A percentile compares a stretch with the other conserved stretches of the same genome.
These are phyloP conservation scores for Aspergillus bombycis DNA, from an alignment of 2,329 filamentous ascomycete species.

Conservation along the genomic window DNA sequence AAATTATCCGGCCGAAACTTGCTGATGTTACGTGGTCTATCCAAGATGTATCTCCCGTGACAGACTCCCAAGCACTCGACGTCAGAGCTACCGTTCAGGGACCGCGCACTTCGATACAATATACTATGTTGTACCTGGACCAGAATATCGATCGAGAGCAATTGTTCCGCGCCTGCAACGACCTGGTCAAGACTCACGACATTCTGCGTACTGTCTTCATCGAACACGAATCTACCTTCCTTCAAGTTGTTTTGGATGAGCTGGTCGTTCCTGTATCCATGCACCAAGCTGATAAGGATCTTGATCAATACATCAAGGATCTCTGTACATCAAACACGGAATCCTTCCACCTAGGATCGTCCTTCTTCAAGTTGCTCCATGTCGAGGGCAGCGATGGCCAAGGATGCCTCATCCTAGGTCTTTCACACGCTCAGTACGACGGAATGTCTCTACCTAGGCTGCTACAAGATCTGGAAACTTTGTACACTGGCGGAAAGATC, in stretches of 20 bases:
- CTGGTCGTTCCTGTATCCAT: constrained; percentile 51
- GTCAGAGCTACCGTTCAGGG: constrained; percentile 60
- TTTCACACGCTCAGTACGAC: constrained; percentile 70
- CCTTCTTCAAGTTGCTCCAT: constrained; percentile 61
- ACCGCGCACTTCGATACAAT: constrained; percentile 65
- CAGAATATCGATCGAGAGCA: constrained; percentile 49
- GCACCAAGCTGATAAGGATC: constrained; percentile 51
- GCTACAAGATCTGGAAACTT: constrained; percentile 58
- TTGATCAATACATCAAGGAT: constrained; percentile 52
- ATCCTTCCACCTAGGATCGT: constrained; percentile 58
- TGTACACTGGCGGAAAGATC: constrained; percentile 47
- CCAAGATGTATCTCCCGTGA: constrained; percentile 59
- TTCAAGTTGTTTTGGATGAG: constrained; percentile 59
- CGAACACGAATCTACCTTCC: constrained; percentile 50
- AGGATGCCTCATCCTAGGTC: constrained; percentile 53
- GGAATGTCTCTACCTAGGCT: constrained; percentile 65
- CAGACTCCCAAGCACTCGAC: constrained; percentile 62
- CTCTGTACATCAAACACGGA: constrained; percentile 57
- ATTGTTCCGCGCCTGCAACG: constrained; percentile 44
- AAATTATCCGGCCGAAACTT: constrained; percentile 53
- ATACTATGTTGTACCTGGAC: constrained; percentile 65
- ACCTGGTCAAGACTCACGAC: constrained; percentile 61
- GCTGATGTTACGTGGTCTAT: constrained; percentile 53
- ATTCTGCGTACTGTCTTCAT: constrained; percentile 68
- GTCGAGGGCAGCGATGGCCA: constrained; percentile 40